These are phyloP conservation scores for Aspergillus sp. DNA, from an alignment of 2,329 filamentous ascomycete species.

Conservation along the genomic window DNA sequence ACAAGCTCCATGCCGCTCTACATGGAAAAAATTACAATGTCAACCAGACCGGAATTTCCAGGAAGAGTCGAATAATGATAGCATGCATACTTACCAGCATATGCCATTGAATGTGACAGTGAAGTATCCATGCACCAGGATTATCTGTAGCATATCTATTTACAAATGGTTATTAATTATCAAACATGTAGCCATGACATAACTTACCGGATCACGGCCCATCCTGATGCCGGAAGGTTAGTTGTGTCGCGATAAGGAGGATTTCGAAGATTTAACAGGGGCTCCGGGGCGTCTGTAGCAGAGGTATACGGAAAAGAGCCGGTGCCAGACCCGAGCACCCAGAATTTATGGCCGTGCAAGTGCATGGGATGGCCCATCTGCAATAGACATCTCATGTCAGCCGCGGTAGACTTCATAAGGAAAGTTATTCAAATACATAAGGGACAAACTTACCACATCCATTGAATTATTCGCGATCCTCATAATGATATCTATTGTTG, in stretches of 20 bases:
- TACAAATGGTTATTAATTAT: no score
- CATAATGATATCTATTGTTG: not conserved
- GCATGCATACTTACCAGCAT: no score
- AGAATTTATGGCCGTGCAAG: not conserved
- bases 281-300: not conserved
- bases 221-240: not conserved
- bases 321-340: not conserved
- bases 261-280: not conserved
- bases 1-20: no score
- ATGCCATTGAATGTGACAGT: not conserved
- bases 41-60: no score
- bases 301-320: not conserved
- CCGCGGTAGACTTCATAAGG: no score
- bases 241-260: not conserved
- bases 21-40: no score
- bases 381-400: slow-evolving; percentile 2
- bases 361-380: slow-evolving; percentile 1
- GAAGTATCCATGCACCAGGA: not conserved
- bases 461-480: not conserved
- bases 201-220: not conserved
- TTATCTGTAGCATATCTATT: not conserved
- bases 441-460: not conserved
- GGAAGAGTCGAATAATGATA: no score
- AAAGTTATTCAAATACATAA: no score
- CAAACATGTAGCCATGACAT: no score